phyloP scores from a whole-genome alignment of 139 green algal genomes.

The Dunaliella primolecta region DNA sequence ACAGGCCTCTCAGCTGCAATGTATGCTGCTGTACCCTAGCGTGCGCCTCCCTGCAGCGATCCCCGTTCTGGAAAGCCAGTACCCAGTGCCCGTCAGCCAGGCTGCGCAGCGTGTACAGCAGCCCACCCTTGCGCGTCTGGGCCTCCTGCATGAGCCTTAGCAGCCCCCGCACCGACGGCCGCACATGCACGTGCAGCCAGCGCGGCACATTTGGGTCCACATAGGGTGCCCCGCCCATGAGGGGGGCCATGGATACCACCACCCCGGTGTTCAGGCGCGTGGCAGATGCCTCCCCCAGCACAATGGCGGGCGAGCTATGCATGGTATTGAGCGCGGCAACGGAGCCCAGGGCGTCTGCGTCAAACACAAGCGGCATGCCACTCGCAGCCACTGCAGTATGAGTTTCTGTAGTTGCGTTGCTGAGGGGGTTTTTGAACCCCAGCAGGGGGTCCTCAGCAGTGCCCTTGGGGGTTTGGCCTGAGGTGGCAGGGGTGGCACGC shows the following conservation, averaged over 20 bases:
- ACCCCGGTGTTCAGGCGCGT: conserved; percentile 48
- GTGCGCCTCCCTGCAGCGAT: conserved; percentile 19
- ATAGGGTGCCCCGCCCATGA: conserved; percentile 57
- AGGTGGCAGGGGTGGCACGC: neutral
- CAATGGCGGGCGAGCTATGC: conserved; percentile 50
- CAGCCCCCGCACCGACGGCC: conserved; percentile 65
- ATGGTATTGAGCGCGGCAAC: conserved; percentile 13
- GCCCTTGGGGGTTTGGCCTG: neutral
- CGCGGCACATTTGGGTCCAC: conserved; percentile 57
- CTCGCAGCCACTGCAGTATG: neutral
- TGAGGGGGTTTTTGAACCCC: no score
- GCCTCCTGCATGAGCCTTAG: conserved; percentile 40
- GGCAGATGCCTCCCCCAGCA: conserved; percentile 60
- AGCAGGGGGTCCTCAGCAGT: no score
- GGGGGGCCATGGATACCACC: conserved; percentile 70
- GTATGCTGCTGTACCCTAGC: neutral
- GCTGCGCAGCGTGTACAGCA: conserved; percentile 47
- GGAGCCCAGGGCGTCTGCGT: neutral
- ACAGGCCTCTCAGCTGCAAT: neutral
- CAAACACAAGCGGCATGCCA: neutral
- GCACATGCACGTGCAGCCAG: conserved; percentile 82
- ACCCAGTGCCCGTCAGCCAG: conserved; percentile 86
- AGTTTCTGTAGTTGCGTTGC: no score
- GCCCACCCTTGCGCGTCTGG: conserved; percentile 33
- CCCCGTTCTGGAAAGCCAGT: conserved; percentile 66